Evolutionary conservation across 2,329 filamentous ascomycete genomes (phyloP).

Genomic region (Emergomyces orientalis): DNA sequence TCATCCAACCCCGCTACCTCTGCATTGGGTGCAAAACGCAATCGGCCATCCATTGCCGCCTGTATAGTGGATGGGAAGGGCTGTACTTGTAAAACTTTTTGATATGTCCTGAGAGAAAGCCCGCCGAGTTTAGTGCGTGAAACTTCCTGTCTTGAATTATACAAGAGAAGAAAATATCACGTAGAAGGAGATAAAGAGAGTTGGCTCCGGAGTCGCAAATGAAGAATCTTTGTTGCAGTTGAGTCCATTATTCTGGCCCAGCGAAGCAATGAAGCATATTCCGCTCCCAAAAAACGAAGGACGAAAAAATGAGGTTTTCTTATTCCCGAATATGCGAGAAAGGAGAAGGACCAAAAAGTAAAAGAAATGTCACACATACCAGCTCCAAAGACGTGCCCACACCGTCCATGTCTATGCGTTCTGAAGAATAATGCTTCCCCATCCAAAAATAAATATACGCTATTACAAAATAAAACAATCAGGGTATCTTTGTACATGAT

Average conservation of each 20-base stretch:
- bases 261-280: neutral
- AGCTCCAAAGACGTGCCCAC: neutral
- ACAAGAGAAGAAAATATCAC: neutral
- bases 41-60: neutral
- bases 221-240: neutral
- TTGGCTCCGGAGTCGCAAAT: neutral
- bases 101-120: neutral
- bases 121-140: neutral
- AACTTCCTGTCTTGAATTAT: neutral
- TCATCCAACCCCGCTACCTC: neutral
- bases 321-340: neutral
- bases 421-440: neutral
- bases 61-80: neutral
- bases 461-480: neutral
- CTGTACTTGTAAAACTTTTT: neutral
- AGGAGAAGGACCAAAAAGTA: neutral
- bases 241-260: neutral
- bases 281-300: neutral
- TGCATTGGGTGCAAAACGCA: neutral
- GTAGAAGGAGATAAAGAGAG: neutral
- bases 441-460: neutral
- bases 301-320: neutral
- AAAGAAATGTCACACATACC: neutral
- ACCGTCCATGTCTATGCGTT: neutral
- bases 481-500: constrained; percentile 4